Percentiles rank a stretch among this genome's conserved stretches.
Evolutionary conservation across 495 filamentous ascomycete genomes (phyloP).

Genomic region (Annulohypoxylon maeteangense): DNA sequence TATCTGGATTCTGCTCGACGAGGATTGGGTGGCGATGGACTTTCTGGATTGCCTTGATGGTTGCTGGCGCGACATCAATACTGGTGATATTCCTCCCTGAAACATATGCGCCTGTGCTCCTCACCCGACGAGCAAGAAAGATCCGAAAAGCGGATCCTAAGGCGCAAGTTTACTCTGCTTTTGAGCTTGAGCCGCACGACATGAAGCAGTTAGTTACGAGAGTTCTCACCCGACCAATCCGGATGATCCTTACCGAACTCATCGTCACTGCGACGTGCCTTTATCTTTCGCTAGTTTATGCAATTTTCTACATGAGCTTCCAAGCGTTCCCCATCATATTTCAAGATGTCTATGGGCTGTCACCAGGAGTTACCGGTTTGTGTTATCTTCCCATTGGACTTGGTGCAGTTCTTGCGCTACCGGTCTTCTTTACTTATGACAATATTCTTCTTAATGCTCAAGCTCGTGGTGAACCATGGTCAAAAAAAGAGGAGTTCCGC

Average conservation of each 20-base stretch:
- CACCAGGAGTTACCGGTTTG: constrained; percentile 57
- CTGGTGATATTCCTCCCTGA: constrained; percentile 67
- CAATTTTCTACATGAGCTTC: constrained; percentile 81
- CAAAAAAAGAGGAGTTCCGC: constrained; percentile 65
- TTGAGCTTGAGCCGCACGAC: constrained; percentile 50
- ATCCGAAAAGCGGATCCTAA: constrained; percentile 61
- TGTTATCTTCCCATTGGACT: constrained; percentile 60
- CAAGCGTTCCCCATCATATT: constrained; percentile 75
- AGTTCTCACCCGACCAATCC: constrained; percentile 54
- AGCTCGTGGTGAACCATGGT: constrained; percentile 46
- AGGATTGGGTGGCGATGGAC: constrained; percentile 72
- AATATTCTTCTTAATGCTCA: constrained; percentile 41
- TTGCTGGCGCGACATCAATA: constrained; percentile 60
- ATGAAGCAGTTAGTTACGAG: constrained; percentile 50
- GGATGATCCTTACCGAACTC: constrained; percentile 57
- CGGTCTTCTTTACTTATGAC: constrained; percentile 63
- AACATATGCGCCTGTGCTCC: constrained; percentile 69
- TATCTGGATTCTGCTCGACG: constrained; percentile 70
- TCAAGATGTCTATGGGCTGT: constrained; percentile 57
- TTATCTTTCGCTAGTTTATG: constrained; percentile 75
- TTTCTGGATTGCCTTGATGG: constrained; percentile 71
- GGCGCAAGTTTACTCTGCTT: constrained; percentile 47
- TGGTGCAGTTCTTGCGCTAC: constrained; percentile 58
- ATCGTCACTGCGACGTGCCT: constrained; percentile 70
- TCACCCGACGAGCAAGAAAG: constrained; percentile 63